These are phyloP conservation scores for Linum tenue DNA, from an alignment of 345 rosid species.

Conservation along the genomic window DNA sequence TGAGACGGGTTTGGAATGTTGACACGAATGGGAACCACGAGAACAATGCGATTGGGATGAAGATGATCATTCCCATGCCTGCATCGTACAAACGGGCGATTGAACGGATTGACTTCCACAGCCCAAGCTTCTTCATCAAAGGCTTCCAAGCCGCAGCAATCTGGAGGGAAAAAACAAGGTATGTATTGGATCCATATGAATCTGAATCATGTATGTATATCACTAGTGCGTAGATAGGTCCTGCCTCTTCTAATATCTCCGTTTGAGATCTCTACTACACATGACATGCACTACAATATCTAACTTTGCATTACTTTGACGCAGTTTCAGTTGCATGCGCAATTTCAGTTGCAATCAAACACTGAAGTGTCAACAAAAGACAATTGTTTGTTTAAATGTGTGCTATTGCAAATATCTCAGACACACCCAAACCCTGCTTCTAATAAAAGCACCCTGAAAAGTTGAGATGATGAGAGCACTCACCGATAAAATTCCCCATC, in stretches of 20 bases:
- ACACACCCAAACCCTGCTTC: too few relatives aligned
- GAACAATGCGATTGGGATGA: constrained; percentile 67
- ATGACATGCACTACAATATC: neutral
- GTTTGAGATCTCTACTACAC: neutral
- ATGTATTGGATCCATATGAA: too few relatives aligned
- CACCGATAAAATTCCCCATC: constrained; percentile 90
- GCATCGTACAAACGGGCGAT: constrained; percentile 80
- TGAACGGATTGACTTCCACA: constrained; percentile 91
- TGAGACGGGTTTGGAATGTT: constrained; percentile 92
- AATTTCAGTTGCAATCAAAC: too few relatives aligned
- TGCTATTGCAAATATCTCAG: too few relatives aligned
- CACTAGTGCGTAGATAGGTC: neutral
- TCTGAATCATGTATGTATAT: neutral
- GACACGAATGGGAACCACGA: constrained; percentile 98
- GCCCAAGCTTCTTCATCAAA: constrained; percentile 50
- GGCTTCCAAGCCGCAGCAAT: constrained; percentile 96
- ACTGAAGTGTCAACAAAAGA: too few relatives aligned
- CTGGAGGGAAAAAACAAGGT: constrained; percentile 26
- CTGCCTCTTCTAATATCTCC: neutral
- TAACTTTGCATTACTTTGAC: too few relatives aligned
- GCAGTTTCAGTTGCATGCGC: too few relatives aligned
- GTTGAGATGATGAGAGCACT: constrained; percentile 22
- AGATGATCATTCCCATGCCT: constrained; percentile 90
- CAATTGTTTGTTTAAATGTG: too few relatives aligned
- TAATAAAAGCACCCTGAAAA: too few relatives aligned